These are phyloP conservation scores for Biscogniauxia sp. DNA, from an alignment of 2,329 filamentous ascomycete species.

Conservation along the genomic window DNA sequence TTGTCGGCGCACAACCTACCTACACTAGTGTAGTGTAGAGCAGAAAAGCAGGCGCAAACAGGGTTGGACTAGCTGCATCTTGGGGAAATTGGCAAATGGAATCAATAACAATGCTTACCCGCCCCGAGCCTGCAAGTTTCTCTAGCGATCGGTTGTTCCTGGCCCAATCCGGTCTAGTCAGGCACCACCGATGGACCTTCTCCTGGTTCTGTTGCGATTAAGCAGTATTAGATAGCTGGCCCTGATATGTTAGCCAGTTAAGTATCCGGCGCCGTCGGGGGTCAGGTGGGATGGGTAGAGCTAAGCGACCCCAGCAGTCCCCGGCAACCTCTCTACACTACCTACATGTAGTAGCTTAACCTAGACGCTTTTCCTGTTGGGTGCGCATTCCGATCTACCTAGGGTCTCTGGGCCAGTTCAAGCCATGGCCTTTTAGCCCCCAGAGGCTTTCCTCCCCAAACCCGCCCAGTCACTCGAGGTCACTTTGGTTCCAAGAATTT, in stretches of 20 bases:
- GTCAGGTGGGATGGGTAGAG: no score
- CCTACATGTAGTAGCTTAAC: no score
- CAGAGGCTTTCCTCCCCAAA: no score
- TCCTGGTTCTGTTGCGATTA: neutral
- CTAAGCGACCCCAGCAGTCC: no score
- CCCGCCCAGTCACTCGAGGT: no score
- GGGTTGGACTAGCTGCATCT: neutral
- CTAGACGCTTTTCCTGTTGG: neutral
- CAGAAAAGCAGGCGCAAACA: neutral
- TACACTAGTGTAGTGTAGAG: no score
- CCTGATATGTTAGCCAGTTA: no score
- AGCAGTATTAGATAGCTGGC: neutral
- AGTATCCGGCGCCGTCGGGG: no score
- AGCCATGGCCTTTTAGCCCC: neutral
- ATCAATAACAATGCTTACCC: neutral
- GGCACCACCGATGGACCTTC: neutral
- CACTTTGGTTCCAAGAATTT: neutral
- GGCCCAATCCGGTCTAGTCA: neutral
- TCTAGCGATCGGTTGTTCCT: constrained; percentile 1
- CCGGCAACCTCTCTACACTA: no score
- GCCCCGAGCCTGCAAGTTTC: no score
- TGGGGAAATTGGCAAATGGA: neutral
- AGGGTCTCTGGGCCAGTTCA: no score
- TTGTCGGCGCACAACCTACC: neutral
- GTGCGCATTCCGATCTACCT: neutral